Evolutionary conservation across 495 filamentous ascomycete species (phyloP), one percentile per base, ranked within the genome.

Genomic region (Lasiosphaeris hirsuta): DNA sequence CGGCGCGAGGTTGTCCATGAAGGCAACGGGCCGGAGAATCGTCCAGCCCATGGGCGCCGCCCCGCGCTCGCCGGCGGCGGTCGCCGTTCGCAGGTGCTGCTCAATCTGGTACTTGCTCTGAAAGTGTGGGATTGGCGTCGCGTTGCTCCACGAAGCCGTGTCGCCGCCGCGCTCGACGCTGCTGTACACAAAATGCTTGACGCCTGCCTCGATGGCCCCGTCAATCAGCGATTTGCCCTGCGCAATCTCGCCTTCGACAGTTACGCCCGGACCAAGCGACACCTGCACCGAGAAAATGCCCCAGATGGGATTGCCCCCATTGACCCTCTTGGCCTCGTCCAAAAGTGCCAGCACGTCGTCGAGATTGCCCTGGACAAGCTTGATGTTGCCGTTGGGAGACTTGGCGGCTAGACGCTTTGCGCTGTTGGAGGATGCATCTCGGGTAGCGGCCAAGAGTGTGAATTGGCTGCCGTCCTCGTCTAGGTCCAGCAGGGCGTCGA

Each of bases 81-180:
- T 70, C 4, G 35, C 57, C 13, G 64, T 51, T 18, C 79, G 68
- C 14, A 91, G 76, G 60, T 89, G 73, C 44, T 75, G 65, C 72
- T 91, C 88, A 60, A 90, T 86, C 1, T 78, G 61, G 60, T 86
- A 75, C 68, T 91, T 90, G 70, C 65, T 74, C 53, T 78, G 76
- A 66, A 90, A 90, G 63, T 90, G 87, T 30, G 85, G 84, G 42
- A 90, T 75, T 0, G 76, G 67, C 0, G 88, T 90, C 6, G 78
- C 72, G 56, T 82, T 86, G 7, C 72, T 61, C 59, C 78, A 78
- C 23, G 80, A 85, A 0, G 65, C 66, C 4, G 75, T 71, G 13
- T 75, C 71, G 30, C 86, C 87, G 42, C 86, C 86, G 4, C 88
- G 84, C 61, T 90, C 88, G 7, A 89, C 85, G 45, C 79, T 83